These are phyloP conservation scores for Sechiopsis laciniata DNA, from an alignment of 306 rosid genomes.

Conservation along the genomic window DNA sequence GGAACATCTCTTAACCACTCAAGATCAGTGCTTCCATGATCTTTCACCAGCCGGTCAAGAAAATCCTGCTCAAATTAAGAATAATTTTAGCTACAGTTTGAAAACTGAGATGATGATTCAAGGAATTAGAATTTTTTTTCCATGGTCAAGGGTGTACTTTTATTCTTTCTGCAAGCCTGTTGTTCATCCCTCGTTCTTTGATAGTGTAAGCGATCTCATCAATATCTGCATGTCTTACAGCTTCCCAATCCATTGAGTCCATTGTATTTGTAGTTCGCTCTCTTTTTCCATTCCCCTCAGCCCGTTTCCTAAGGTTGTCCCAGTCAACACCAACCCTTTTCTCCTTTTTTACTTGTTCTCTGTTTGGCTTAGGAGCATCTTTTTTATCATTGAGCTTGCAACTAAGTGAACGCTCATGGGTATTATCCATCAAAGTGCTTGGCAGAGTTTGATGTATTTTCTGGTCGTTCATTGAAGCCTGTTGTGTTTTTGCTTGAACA, in stretches of 20 bases:
- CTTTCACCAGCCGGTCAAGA: constrained; percentile 32
- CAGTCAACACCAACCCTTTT: constrained; percentile 29
- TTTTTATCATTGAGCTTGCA: constrained; percentile 7
- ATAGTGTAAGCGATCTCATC: constrained; percentile 41
- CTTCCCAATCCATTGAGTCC: constrained; percentile 64
- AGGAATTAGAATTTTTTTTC: not conserved
- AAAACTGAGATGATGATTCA: not conserved
- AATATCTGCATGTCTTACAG: constrained; percentile 37
- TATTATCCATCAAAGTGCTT: not conserved
- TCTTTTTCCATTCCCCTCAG: not conserved
- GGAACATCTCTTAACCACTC: constrained; percentile 73
- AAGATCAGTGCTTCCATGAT: constrained; percentile 41
- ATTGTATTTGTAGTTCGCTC: constrained; percentile 21
- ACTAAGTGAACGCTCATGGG: not conserved
- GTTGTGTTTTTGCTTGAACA: not conserved
- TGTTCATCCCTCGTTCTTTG: constrained; percentile 56
- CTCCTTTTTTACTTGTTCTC: constrained; percentile 19
- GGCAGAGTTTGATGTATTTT: not conserved
- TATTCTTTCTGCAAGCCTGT: constrained; percentile 37
- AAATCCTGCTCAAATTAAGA: constrained; percentile 33
- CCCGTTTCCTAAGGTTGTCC: constrained; percentile 39
- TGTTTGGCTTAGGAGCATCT: not conserved
- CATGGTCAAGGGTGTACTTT: constrained; percentile 31
- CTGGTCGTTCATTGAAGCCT: not conserved
- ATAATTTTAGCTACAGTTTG: not conserved